Evolutionary conservation across 495 filamentous ascomycete species (phyloP).

Genomic region (Cetradonia linearis): DNA sequence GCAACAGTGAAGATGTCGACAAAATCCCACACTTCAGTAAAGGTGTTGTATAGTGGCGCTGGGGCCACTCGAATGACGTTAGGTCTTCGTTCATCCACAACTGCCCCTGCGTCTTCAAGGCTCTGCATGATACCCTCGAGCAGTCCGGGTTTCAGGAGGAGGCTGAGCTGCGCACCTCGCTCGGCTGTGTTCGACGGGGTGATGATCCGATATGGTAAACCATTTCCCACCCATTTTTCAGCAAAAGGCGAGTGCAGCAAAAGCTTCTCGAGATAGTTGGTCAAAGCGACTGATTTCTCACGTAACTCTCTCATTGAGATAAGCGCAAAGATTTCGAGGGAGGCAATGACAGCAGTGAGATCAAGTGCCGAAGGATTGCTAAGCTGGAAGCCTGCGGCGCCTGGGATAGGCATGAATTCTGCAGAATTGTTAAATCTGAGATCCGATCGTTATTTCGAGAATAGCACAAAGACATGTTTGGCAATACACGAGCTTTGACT

Average conservation of each 20-base stretch:
- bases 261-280: slow-evolving; percentile 67
- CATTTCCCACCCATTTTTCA: slow-evolving; percentile 28
- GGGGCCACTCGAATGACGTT: slow-evolving; percentile 91
- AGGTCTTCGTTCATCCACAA: slow-evolving; percentile 83
- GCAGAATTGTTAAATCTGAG: slow-evolving; percentile 16
- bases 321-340: slow-evolving; percentile 65
- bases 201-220: slow-evolving; percentile 59
- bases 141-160: slow-evolving; percentile 56
- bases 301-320: slow-evolving; percentile 62
- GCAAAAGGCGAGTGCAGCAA: slow-evolving; percentile 41
- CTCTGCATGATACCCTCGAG: slow-evolving; percentile 58
- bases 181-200: slow-evolving; percentile 63
- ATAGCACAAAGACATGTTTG: background rate
- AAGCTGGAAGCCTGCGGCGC: slow-evolving; percentile 53
- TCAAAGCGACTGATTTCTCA: slow-evolving; percentile 64
- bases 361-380: slow-evolving; percentile 54
- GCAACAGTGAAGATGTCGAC: slow-evolving; percentile 50
- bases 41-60: slow-evolving; percentile 81
- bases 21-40: slow-evolving; percentile 69
- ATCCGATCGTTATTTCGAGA: background rate
- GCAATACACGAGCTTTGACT: slow-evolving; percentile 18
- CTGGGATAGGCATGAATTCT: slow-evolving; percentile 61
- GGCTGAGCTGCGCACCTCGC: slow-evolving; percentile 79
- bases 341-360: slow-evolving; percentile 57
- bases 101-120: slow-evolving; percentile 58